Conservation (phyloP, 2,329 filamentous ascomycete species). For the Fusarium concolor region DNA sequence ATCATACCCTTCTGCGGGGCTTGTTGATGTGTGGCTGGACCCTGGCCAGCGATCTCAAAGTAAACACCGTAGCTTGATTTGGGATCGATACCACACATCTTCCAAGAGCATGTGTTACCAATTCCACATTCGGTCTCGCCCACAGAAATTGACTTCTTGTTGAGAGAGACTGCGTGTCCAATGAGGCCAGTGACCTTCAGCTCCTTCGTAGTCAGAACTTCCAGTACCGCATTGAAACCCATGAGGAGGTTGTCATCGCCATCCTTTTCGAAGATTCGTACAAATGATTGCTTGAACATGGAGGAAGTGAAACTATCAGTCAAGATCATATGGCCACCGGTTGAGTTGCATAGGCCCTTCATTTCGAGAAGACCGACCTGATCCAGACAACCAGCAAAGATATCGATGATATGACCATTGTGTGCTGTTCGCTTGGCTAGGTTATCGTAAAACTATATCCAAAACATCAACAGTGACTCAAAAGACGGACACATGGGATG, state of each 20-base stretch:
- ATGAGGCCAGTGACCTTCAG: conserved; percentile 98
- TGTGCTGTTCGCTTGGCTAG: conserved; percentile 94
- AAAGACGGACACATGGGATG: neutral
- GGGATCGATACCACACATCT: conserved; percentile 98
- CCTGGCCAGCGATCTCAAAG: conserved; percentile 96
- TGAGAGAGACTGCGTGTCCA: conserved; percentile 93
- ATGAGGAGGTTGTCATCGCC: conserved; percentile 93
- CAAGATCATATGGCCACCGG: conserved; percentile 96
- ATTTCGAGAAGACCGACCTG: conserved; percentile 98
- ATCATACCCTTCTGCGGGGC: conserved; percentile 93
- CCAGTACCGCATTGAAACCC: conserved; percentile 97
- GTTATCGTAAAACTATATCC: conserved; percentile 85
- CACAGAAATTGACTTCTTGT: conserved; percentile 97
- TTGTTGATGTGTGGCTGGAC: conserved; percentile 86
- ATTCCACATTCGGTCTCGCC: conserved; percentile 99
- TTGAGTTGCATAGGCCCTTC: conserved; percentile 96
- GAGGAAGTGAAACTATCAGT: conserved; percentile 99
- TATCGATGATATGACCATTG: conserved; percentile 97
- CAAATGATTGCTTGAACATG: conserved; percentile 99
- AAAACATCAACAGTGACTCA: conserved; percentile 43
- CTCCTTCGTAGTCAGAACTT: conserved; percentile 97
- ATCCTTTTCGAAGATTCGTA: conserved; percentile 97
- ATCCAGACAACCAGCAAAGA: conserved; percentile 96
- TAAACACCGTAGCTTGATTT: conserved; percentile 94
- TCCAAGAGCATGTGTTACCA: conserved; percentile 98